A percentile compares a stretch with the other conserved stretches of the same genome.
These are phyloP conservation scores for Vavraia culicis DNA, from an alignment of 371 early-diverging fungal species.

Conservation along the genomic window DNA sequence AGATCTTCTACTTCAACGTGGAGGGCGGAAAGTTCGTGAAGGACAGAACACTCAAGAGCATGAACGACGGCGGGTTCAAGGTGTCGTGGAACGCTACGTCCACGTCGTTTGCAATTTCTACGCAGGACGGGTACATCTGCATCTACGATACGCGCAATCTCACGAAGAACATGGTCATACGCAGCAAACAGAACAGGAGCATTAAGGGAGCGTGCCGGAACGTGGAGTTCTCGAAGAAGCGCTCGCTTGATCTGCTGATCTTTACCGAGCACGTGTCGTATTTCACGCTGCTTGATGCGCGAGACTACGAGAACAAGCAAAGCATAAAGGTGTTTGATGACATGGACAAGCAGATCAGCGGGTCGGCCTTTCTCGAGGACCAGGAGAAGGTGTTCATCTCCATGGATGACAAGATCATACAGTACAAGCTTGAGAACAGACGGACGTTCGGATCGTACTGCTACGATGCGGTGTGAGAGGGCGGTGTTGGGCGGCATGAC, in stretches of 20 bases:
- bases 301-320: constrained; percentile 33
- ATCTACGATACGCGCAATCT: constrained; percentile 50
- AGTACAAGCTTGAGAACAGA: constrained; percentile 16
- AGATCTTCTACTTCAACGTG: constrained; percentile 55
- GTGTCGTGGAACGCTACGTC: constrained; percentile 56
- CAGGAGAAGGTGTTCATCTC: constrained; percentile 30
- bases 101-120: constrained; percentile 54
- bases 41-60: constrained; percentile 48
- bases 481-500: no score
- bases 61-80: constrained; percentile 51
- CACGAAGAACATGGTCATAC: constrained; percentile 14
- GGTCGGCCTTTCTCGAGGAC: constrained; percentile 29
- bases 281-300: constrained; percentile 32
- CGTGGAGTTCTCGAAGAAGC: constrained; percentile 37
- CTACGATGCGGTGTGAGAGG: no score
- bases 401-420: constrained; percentile 7
- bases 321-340: constrained; percentile 15
- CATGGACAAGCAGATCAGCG: constrained; percentile 33
- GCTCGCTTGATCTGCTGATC: constrained; percentile 33
- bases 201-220: constrained; percentile 38
- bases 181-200: constrained; percentile 26
- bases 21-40: constrained; percentile 47
- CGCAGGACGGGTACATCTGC: constrained; percentile 55
- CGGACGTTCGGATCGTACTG: constrained; percentile 12
- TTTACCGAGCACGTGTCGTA: constrained; percentile 42